Percentiles rank a stretch among this genome's conserved stretches.
Conservation (phyloP, 1,139 yeast species). For the Sugiyamaella sp. region DNA sequence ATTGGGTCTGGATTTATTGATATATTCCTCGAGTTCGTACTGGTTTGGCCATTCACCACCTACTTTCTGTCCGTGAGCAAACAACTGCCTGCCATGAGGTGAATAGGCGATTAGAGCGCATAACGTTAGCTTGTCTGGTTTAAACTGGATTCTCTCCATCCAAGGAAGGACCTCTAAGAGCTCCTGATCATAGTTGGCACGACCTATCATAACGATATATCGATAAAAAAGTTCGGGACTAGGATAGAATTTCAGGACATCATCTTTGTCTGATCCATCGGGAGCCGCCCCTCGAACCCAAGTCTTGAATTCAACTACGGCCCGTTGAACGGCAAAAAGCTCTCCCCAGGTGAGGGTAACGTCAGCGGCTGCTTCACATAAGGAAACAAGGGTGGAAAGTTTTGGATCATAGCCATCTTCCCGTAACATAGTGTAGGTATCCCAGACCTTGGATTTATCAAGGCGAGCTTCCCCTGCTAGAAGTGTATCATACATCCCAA, state of each 20-base stretch:
- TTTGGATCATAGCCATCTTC: slow-evolving; percentile 34
- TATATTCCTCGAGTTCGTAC: slow-evolving; percentile 29
- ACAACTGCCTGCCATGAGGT: slow-evolving; percentile 39
- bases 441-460: slow-evolving; percentile 35
- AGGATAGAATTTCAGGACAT: slow-evolving; percentile 48
- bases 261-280: slow-evolving; percentile 39
- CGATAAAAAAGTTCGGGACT: slow-evolving; percentile 52
- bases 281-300: slow-evolving; percentile 40
- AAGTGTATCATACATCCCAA: slow-evolving; percentile 25
- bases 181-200: slow-evolving; percentile 54
- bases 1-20: neutral
- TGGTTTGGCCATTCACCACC: slow-evolving; percentile 40
- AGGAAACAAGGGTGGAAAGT: slow-evolving; percentile 27
- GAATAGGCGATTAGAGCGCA: slow-evolving; percentile 39
- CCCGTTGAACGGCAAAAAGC: slow-evolving; percentile 61
- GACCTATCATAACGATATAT: slow-evolving; percentile 55
- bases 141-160: slow-evolving; percentile 59
- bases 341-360: slow-evolving; percentile 49
- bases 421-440: slow-evolving; percentile 31
- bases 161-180: slow-evolving; percentile 55
- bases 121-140: slow-evolving; percentile 46
- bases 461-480: slow-evolving; percentile 29
- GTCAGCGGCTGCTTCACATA: slow-evolving; percentile 38
- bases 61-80: slow-evolving; percentile 35
- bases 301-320: slow-evolving; percentile 58